These are phyloP conservation scores for Corylus avellana DNA, from an alignment of 306 rosid species.

Conservation along the genomic window DNA sequence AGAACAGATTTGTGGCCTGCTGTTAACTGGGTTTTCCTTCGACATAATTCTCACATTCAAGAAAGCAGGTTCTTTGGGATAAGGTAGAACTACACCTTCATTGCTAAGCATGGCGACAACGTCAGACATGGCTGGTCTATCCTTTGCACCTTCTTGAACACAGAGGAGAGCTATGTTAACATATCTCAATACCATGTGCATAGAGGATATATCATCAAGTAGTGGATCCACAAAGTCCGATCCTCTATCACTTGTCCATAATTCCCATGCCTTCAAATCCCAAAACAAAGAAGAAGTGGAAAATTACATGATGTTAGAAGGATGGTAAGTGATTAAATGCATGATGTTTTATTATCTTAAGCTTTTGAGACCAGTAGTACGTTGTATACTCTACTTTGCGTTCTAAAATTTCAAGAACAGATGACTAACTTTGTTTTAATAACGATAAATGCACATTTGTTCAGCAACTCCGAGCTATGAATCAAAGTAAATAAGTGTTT, in stretches of 20 bases:
- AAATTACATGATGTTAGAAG: background rate
- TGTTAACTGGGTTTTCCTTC: background rate
- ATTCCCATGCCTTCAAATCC: conserved; percentile 38
- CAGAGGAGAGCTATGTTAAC: conserved; percentile 38
- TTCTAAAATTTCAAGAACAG: no score
- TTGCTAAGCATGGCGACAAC: conserved; percentile 29
- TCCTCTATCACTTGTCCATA: conserved; percentile 28
- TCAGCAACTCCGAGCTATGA: background rate
- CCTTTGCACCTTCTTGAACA: conserved; percentile 39
- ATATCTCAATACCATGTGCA: conserved; percentile 12
- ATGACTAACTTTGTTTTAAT: no score
- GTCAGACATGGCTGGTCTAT: conserved; percentile 38
- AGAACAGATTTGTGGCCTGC: background rate
- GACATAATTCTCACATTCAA: background rate
- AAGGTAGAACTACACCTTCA: background rate
- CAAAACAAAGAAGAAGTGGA: background rate
- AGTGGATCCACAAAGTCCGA: conserved; percentile 27
- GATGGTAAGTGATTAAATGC: background rate
- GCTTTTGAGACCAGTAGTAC: no score
- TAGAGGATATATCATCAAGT: background rate
- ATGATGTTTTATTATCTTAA: no score
- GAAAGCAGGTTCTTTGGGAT: conserved; percentile 7
- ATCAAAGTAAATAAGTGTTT: background rate
- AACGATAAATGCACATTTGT: no score
- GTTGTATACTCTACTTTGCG: no score